A percentile compares a stretch with the other conserved stretches of the same genome.
These are phyloP conservation scores for Microsporum ferrugineum DNA, from an alignment of 2,329 filamentous ascomycete species.

Conservation along the genomic window DNA sequence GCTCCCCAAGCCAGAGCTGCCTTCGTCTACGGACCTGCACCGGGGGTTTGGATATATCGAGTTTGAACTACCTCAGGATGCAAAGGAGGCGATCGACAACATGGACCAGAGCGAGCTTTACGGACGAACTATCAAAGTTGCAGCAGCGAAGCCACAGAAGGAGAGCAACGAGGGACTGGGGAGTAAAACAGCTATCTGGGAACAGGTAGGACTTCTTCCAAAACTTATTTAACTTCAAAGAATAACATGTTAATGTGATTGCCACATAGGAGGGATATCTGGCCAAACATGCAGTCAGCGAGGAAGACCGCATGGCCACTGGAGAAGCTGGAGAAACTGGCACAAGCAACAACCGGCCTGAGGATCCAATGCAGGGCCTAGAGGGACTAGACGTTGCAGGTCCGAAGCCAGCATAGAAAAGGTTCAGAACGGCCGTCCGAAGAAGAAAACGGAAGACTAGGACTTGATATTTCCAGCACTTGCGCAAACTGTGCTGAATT, in stretches of 20 bases:
- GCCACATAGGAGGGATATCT: conserved; percentile 73
- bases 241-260: neutral
- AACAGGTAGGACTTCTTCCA: conserved; percentile 58
- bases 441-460: neutral
- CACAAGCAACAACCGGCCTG: conserved; percentile 43
- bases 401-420: conserved; percentile 59
- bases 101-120: conserved; percentile 97
- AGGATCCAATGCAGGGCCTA: conserved; percentile 91
- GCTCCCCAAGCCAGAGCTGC: conserved; percentile 74
- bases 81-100: conserved; percentile 92
- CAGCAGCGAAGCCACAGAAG: conserved; percentile 83
- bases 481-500: neutral
- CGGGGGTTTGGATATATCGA: conserved; percentile 95
- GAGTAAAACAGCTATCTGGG: conserved; percentile 90
- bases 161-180: conserved; percentile 76
- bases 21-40: conserved; percentile 67
- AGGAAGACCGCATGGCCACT: conserved; percentile 58
- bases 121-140: conserved; percentile 83
- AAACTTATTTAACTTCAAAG: neutral
- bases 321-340: conserved; percentile 40
- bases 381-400: conserved; percentile 91
- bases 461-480: neutral
- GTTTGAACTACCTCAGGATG: conserved; percentile 75
- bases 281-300: conserved; percentile 71
- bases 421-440: conserved; percentile 6